Evolutionary conservation across 1,284 basidiomycete genomes (phyloP), one percentile per base, ranked within the genome.

Genomic region (Heliocybe sulcata): DNA sequence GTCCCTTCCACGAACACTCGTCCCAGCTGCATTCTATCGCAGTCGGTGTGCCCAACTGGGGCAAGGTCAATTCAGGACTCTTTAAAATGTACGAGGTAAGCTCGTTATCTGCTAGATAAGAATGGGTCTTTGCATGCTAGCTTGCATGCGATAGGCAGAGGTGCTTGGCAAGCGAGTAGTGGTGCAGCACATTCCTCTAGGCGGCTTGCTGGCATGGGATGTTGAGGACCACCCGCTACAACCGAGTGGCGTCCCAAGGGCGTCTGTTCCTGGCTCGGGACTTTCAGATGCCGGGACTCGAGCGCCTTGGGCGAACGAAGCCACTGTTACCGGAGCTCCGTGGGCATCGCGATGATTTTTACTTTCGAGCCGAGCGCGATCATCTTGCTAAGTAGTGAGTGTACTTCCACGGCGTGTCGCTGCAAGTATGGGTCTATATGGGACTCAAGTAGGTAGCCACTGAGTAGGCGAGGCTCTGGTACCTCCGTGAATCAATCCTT

Each of bases 101-200:
- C 29, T 29, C 38, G 55, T 33, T 27, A 22, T 23, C 35, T 11
- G n/a, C 19, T n/a, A 2, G 33, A 3, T 23, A 27, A 16, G 35
- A 42, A 23, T 48, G 47, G 31, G 19, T 48, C 12, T 23, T 33
- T 20, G n/a, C 54, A 22, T 51, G 35, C 6, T 54, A 33, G 16
- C 45, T 45, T 14, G 45, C 14, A 12, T 55, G 25, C 60, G 35
- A 29, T 61, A 90, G 79, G 94, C 87, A 14, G 96, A 99, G 69
- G 94, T 98, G n/a, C 73, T 98, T 27, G 84, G 87, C 10, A 98
- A 98, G 70, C 81, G 89, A n/a, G 95, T 97, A 12, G 96, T 98
- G 2, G 94, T 98, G 12, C 96, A 99, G 69, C 95, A 98, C 65
- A 79, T 98, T 47, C 88, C 87, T 29, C 80, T 98, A 25, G 95